Percentiles rank a stretch among this genome's conserved stretches.
Conservation (phyloP, 768 basidiomycete genomes). For the Gyrodon lividus region DNA sequence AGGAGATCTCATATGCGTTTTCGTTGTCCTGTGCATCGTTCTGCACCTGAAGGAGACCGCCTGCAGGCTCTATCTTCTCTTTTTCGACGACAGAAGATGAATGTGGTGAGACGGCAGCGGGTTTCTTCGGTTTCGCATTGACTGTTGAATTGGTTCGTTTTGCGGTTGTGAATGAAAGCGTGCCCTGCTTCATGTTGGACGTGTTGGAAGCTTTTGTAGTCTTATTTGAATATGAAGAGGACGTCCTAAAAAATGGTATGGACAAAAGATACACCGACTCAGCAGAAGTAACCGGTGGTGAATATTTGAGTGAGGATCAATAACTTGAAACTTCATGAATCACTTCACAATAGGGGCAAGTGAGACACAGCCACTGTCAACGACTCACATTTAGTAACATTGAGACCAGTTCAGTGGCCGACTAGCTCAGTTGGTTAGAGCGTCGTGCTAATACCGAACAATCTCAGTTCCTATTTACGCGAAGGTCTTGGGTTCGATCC, state of each 20-base stretch:
- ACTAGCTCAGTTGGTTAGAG: constrained; percentile 95
- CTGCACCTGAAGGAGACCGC: not conserved
- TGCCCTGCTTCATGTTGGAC: constrained; percentile 42
- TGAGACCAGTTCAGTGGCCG: constrained; percentile 43
- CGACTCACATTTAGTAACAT: too few relatives aligned
- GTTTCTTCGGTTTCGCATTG: constrained; percentile 20
- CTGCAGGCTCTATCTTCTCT: constrained; percentile 4
- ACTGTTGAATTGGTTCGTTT: constrained; percentile 42
- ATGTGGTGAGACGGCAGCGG: not conserved
- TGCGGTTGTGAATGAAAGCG: constrained; percentile 42
- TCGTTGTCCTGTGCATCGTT: not conserved
- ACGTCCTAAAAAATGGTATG: constrained; percentile 4
- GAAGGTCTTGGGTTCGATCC: constrained; percentile 75
- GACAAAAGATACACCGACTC: not conserved
- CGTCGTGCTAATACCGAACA: constrained; percentile 64
- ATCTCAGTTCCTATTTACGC: constrained; percentile 8
- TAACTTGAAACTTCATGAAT: too few relatives aligned
- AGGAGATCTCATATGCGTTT: constrained; percentile 15
- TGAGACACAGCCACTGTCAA: not conserved
- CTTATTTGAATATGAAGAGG: not conserved
- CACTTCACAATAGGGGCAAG: constrained; percentile 4
- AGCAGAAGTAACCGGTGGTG: not conserved
- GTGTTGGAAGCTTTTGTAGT: not conserved
- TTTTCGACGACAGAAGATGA: constrained; percentile 7
- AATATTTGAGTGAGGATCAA: not conserved